Evolutionary conservation across 768 basidiomycete genomes (phyloP), one percentile per base, ranked within the genome.

Genomic region (Rhizopogon rudus): DNA sequence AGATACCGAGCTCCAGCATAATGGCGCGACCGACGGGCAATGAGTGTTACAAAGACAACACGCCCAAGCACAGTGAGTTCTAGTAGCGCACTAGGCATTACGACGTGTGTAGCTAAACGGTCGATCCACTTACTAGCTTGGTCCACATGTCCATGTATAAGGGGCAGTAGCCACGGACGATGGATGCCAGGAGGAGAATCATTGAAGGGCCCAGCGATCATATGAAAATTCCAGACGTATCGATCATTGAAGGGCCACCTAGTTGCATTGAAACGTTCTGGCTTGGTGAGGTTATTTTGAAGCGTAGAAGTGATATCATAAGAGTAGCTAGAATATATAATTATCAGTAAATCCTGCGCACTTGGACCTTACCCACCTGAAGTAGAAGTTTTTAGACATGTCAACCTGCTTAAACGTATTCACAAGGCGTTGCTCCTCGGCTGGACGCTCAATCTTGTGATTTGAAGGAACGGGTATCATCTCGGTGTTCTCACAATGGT

Each of bases 311-410:
- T 97, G 22, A 98, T 75, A 67, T 98, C 96, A 71, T 99, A 99
- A 0, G 95, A 93, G 67, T 98, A 94, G 61, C 94, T 96, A 59
- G 13, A 35, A 12, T 49, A 16, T 5, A 40, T 20, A 37, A 33
- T 8, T 16, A 29, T 59, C 31, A 60, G 53, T 16, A 43, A 54
- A 33, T 12, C 17, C 35, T 20, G 3, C 8, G 3, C 20, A 22
- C 31, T 49, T 49, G 20, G 5, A 22, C 22, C 14, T 22, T 37
- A 14, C 67, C 37, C 60, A 92, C 92, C 91, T 94, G 72, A 98
- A 98, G 73, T 98, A 99, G 68, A 98, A 98, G 74, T 98, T 98
- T 74, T 98, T 98, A n/a, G 89, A 87, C 80, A 98, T 84, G 65
- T 99, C 96, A 1, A 98, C 94, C 69, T 95, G 92, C 67, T 93